Base-by-base conservation (phyloP, 352 stramenopile genomes). In the Albugo laibachii region DNA sequence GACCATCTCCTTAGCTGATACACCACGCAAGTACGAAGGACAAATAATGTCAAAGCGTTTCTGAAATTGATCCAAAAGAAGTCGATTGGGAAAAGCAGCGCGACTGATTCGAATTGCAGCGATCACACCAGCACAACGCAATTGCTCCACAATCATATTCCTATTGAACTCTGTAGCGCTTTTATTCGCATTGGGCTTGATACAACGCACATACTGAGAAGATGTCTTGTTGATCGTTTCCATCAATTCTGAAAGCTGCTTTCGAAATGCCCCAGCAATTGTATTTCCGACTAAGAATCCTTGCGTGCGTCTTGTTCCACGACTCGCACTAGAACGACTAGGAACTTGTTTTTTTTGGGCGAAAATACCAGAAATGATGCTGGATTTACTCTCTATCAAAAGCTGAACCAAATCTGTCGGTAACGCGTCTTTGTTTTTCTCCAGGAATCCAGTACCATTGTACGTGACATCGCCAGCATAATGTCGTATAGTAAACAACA, bases 161-260 rank as follows among this genome's bases (percentile, higher is more conserved):
- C 75, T 68, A 48, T 98, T 70, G 43, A 89, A 92, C 56, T 85
- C 68, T 13, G 59, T 51, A 4, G 75, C 65, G 34, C 68, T 81
- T 61, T 92, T 89, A 66, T 85, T 83, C 15, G 69, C 69, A 51
- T 94, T 94, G 11, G 93, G 81, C 58, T 94, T 94, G 70, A 94
- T 92, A 50, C 78, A 92, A 12, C 81, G 80, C 34, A 94, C 78
- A 50, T 93, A 94, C 57, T 85, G 71, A 11, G 74, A 82, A 19
- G 63, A 67, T n/a, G 79, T 93, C 62, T 83, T 83, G 58, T 72
- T 84, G 49, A 94, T 87, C 21, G 78, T 92, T 49, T 79, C 61
- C 68, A 91, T 88, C 31, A 94, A 62, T 45, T 88, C 71, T 12
- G 65, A 66, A 13, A 93, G 58, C 47, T 92, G 80, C 56, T 82